A percentile compares a stretch with the other conserved stretches of the same genome.
phyloP scores from a whole-genome alignment of 345 rosid species.

The Ricinus communis region DNA sequence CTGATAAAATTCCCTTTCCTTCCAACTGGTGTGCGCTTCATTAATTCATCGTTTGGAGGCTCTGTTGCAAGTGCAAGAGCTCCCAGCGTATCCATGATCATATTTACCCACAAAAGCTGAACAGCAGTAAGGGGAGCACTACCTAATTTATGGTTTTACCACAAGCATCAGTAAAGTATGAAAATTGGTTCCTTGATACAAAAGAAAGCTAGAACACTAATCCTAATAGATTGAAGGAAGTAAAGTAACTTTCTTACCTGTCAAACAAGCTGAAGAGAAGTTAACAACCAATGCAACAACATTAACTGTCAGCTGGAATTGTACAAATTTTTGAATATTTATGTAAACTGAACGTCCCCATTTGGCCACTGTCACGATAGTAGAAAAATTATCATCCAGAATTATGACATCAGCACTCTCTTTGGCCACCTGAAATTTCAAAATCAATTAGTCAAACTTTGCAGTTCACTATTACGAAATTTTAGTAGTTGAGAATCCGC shows the following conservation, averaged over 20 bases:
- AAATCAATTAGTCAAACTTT: constrained; percentile 15
- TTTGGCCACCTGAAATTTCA: constrained; percentile 74
- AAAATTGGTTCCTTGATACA: constrained; percentile 1
- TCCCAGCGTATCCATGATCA: constrained; percentile 40
- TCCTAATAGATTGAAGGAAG: background rate
- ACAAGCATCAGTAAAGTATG: constrained; percentile 7
- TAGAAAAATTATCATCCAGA: constrained; percentile 90
- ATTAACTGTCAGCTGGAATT: constrained; percentile 90
- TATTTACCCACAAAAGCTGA: constrained; percentile 38
- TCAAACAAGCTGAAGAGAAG: constrained; percentile 91
- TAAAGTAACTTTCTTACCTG: constrained; percentile 45
- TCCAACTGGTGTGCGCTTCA: constrained; percentile 37
- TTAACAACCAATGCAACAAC: constrained; percentile 81
- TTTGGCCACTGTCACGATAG: constrained; percentile 90
- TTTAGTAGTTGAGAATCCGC: background rate
- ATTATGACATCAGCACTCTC: constrained; percentile 97
- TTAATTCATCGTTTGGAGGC: constrained; percentile 33
- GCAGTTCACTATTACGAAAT: background rate
- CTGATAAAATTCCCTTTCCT: constrained; percentile 66
- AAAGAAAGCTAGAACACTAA: background rate
- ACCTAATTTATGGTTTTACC: constrained; percentile 17
- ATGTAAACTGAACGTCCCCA: constrained; percentile 96
- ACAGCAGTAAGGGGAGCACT: constrained; percentile 38
- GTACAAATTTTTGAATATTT: constrained; percentile 92
- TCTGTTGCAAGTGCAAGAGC: constrained; percentile 39